Evolutionary conservation across 2,329 filamentous ascomycete species (phyloP), one percentile per base, ranked within the genome.

Genomic region (Trichoderma sp.): DNA sequence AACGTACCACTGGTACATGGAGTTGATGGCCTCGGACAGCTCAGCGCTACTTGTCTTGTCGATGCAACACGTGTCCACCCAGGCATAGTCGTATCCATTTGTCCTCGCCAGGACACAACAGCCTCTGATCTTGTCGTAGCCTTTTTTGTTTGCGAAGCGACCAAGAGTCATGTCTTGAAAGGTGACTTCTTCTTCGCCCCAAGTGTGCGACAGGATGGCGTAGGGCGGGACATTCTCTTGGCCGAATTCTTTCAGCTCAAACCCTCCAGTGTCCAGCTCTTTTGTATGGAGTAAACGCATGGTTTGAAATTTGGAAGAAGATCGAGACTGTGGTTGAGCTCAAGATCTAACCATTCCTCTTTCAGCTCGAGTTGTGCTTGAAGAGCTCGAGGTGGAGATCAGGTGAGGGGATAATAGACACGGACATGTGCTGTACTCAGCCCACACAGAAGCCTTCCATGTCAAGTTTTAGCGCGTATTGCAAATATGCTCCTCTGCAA

Each of bases 1-100:
- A 29, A 14, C 50, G 18, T 72, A 72, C 68, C 68, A 72, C 68
- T 31, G 66, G 50, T 69, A 69, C 66, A 69, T 69, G 35, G 63
- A 66, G 24, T 66, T 50, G 65, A 68, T 65, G 0, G 63, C 63
- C 16, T 65, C 63, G 5, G 63, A 65, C 21, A 65, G 29, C 27
- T 68, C 41, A 18, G 38, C 29, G 16, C 65, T 50, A 27, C 63
- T 71, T 35, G 68, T 71, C 68, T 72, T 72, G 27, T 72, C 68
- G 18, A 72, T 72, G 56, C 68, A 72, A 29, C 50, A 60, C 12
- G 68, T 62, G 14, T 72, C 68, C 8, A 72, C 53, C 68, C 68
- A 72, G 18, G 56, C 68, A 38, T 72, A 72, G 11, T 72, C 53
- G 16, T 60, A 72, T 60, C 53, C 50, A 7, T 72, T 63, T 21